Percentiles rank a stretch among this genome's conserved stretches.
Evolutionary conservation across 192 early-diverging fungal genomes (phyloP).

Genomic region (Pilobolus umbonatus): DNA sequence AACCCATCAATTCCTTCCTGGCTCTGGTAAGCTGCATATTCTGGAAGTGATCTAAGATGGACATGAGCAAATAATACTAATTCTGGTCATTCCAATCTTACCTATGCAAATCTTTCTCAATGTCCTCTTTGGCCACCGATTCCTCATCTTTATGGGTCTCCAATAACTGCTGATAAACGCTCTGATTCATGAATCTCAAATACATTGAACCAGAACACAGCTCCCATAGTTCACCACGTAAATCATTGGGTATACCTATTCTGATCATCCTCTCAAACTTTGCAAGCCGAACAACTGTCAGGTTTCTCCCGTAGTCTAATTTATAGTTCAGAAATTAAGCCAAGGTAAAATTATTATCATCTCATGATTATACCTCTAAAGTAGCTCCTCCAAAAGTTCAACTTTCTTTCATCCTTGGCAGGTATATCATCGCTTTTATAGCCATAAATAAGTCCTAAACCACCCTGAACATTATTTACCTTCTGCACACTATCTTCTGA

Average conservation of each 20-base stretch:
- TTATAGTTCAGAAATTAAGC: too few relatives aligned
- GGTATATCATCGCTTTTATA: slow-evolving; percentile 68
- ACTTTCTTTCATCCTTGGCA: slow-evolving; percentile 64
- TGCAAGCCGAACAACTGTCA: slow-evolving; percentile 68
- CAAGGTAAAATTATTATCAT: not conserved
- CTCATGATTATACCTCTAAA: slow-evolving; percentile 44
- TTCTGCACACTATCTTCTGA: slow-evolving; percentile 32
- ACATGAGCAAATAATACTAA: not conserved
- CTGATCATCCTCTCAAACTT: slow-evolving; percentile 75
- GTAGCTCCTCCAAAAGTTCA: slow-evolving; percentile 70
- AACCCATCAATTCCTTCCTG: slow-evolving; percentile 88
- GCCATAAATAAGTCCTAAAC: slow-evolving; percentile 70
- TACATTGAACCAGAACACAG: slow-evolving; percentile 76
- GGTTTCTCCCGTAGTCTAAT: slow-evolving; percentile 84
- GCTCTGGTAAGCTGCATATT: slow-evolving; percentile 89
- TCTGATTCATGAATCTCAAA: slow-evolving; percentile 68
- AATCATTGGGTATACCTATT: slow-evolving; percentile 72
- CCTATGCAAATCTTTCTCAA: slow-evolving; percentile 83
- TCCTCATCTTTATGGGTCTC: slow-evolving; percentile 49
- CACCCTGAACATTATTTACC: slow-evolving; percentile 31
- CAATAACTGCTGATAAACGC: slow-evolving; percentile 67
- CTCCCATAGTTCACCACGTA: slow-evolving; percentile 90
- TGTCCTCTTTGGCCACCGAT: slow-evolving; percentile 77
- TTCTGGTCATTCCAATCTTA: not conserved
- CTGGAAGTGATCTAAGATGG: slow-evolving; percentile 75